phyloP scores from a whole-genome alignment of 106 monocot species.

The Posidonia australis region DNA sequence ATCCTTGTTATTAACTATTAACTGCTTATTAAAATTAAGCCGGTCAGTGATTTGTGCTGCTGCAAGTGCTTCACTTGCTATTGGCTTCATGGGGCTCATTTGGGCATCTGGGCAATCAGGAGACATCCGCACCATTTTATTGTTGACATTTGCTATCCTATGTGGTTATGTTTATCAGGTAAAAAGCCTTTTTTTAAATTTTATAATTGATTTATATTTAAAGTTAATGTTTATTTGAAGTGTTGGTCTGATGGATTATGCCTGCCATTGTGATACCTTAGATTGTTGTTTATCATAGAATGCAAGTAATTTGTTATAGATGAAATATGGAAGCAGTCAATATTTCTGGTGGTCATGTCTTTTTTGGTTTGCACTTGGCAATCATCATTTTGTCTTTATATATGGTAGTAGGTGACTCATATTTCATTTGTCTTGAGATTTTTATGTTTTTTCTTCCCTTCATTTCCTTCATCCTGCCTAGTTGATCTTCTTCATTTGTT shows the following conservation, averaged over 20 bases:
- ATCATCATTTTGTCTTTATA: no score
- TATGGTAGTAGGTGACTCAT: no score
- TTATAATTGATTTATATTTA: no score
- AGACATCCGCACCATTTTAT: conserved; percentile 69
- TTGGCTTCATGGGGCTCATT: conserved; percentile 64
- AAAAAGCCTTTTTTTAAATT: conserved; percentile 3
- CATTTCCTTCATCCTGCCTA: no score
- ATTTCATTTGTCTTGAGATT: no score
- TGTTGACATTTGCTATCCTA: conserved; percentile 54
- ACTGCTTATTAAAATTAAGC: conserved; percentile 25
- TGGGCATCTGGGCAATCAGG: conserved; percentile 55
- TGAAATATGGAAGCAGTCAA: background rate
- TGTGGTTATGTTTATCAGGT: conserved; percentile 99
- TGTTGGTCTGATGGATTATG: background rate
- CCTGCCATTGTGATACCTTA: background rate
- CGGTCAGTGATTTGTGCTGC: conserved; percentile 30
- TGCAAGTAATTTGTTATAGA: background rate
- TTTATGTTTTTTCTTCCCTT: no score
- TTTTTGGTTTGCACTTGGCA: background rate
- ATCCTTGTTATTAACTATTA: background rate
- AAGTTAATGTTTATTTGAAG: no score
- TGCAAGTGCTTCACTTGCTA: conserved; percentile 45
- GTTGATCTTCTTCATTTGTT: no score
- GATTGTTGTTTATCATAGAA: background rate
- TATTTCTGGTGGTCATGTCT: background rate